Conservation (phyloP, 2,329 filamentous ascomycete species). For the Pleoardoris graminearum region DNA sequence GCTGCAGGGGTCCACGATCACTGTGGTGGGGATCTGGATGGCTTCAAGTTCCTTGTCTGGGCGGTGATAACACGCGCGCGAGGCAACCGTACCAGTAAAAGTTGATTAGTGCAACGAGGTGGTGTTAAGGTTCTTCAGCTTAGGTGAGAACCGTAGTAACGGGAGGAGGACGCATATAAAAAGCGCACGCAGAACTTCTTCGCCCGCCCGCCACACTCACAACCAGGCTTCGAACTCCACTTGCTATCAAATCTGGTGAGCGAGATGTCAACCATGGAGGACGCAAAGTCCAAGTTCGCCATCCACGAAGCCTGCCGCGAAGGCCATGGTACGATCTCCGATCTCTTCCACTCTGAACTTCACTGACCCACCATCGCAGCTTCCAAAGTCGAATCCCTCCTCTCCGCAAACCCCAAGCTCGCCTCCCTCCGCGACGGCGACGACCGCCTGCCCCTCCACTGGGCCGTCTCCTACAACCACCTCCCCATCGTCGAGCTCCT, state of each 20-base stretch:
- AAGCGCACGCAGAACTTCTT: too few species aligned
- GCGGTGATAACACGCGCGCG: too few species aligned
- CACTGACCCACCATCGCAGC: slow-evolving; percentile 52
- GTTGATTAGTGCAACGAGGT: too few species aligned
- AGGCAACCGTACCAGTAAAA: too few species aligned
- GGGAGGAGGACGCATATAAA: too few species aligned
- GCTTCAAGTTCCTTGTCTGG: neutral
- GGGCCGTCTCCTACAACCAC: slow-evolving; percentile 85
- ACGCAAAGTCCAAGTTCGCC: slow-evolving; percentile 66
- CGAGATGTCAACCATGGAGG: slow-evolving; percentile 23
- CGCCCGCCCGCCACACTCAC: too few species aligned
- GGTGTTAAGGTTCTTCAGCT: too few species aligned
- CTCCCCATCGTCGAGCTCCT: slow-evolving; percentile 74
- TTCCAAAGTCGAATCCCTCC: slow-evolving; percentile 71
- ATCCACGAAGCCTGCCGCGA: slow-evolving; percentile 87
- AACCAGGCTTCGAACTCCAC: too few species aligned
- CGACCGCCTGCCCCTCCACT: slow-evolving; percentile 88
- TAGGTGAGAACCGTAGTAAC: too few species aligned
- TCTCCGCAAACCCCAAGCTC: slow-evolving; percentile 78
- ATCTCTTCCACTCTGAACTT: slow-evolving; percentile 10
- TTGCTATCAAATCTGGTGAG: too few species aligned
- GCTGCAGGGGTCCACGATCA: neutral
- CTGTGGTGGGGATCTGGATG: neutral
- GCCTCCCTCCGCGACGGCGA: slow-evolving; percentile 77
- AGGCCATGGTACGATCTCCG: slow-evolving; percentile 69